Conservation (phyloP, 257 asterid species). For the Asclepias syriaca region DNA sequence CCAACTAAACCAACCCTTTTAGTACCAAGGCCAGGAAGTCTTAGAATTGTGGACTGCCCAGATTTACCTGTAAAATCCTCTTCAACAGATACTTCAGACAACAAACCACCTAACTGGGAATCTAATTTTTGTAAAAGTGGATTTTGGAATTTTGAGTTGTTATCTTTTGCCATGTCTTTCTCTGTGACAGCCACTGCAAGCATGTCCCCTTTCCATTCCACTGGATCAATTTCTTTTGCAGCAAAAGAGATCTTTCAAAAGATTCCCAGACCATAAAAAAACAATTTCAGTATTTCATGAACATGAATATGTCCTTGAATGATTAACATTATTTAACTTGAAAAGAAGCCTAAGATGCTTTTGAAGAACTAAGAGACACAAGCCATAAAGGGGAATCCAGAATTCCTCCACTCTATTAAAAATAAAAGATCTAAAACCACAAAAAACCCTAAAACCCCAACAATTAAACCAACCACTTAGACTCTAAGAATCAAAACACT, state of each 20-base stretch:
- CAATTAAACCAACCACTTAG: background rate
- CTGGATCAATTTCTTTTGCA: conserved; percentile 79
- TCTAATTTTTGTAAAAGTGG: conserved; percentile 65
- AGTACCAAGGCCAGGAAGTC: conserved; percentile 72
- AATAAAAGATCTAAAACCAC: background rate
- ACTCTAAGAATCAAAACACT: background rate
- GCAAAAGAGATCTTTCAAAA: conserved; percentile 60
- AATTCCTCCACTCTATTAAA: background rate
- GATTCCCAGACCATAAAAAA: conserved; percentile 5
- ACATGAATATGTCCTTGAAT: background rate
- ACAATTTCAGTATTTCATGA: conserved; percentile 12
- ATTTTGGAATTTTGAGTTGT: conserved; percentile 64
- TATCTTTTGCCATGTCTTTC: conserved; percentile 78
- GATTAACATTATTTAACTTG: background rate
- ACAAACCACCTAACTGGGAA: conserved; percentile 60
- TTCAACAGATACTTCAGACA: conserved; percentile 73
- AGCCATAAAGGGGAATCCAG: background rate
- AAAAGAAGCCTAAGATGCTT: background rate
- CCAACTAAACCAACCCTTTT: conserved; percentile 82
- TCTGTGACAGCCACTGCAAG: conserved; percentile 87
- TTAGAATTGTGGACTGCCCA: conserved; percentile 77
- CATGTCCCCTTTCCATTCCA: conserved; percentile 96
- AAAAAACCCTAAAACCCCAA: background rate
- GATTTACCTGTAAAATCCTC: conserved; percentile 89
- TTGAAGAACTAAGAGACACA: background rate